Evolutionary conservation across 1,139 yeast species (phyloP), one percentile per base, ranked within the genome.

Genomic region (Candida albicans): DNA sequence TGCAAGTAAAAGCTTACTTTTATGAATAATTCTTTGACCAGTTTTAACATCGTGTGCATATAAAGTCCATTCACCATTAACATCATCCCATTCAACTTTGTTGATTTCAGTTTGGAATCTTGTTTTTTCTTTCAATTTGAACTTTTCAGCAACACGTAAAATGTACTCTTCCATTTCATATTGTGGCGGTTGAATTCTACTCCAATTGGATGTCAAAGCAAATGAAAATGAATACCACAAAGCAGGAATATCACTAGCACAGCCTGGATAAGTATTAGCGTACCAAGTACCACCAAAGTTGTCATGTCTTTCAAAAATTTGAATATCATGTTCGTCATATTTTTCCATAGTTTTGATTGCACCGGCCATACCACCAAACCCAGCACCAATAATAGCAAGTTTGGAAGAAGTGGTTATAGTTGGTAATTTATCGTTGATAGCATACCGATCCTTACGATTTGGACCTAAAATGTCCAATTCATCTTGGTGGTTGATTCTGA

Each of bases 281-380:
- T 67, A 70, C 82, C 82, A 77, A 33, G 80, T 75, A 5, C 82
- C 82, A n/a, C 82, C 82, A 46, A 74, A 64, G 40, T 67, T 59
- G 40, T 59, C 62, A 46, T 71, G 77, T 48, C 70, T 69, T 47
- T 77, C 82, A 48, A 70, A 74, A 6, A 75, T 58, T 18, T 55
- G 65, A 49, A 64, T 64, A 55, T 64, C 79, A 39, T 58, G 56
- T 40, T 54, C 66, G 33, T 61, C 66, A 52, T 63, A 58, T 32
- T 61, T 59, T 40, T 62, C 64, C 41, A 59, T 57, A 42, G 61
- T 59, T 48, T 58, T 62, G 37, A 71, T 48, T 2, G 70, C 68
- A 9, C 63, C 49, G 22, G 64, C 67, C 45, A 76, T 58, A 6
- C 81, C 81, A 10, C 65, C 71, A 47, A 77, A 75, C 1, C 82